Evolutionary conservation across 169 alveolate genomes (phyloP).

Genomic region (Plasmodium berghei): DNA sequence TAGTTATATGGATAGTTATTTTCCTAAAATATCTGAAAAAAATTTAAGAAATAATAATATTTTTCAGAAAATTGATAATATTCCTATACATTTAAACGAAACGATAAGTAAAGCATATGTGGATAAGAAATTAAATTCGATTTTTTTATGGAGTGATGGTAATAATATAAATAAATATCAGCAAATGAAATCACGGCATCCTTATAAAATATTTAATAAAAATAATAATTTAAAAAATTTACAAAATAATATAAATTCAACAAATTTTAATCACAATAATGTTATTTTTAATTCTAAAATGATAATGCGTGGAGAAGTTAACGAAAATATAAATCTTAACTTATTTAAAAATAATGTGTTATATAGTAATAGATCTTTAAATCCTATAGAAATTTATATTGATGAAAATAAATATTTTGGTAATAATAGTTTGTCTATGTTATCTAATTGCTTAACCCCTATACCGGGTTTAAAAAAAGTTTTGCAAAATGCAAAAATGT

Average conservation of each 20-base stretch:
- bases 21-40: constrained; percentile 25
- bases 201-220: neutral
- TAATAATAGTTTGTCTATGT: constrained; percentile 73
- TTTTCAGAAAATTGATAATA: constrained; percentile 11
- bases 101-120: constrained; percentile 30
- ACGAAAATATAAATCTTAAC: constrained; percentile 72
- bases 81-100: constrained; percentile 45
- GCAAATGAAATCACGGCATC: neutral
- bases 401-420: constrained; percentile 26
- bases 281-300: constrained; percentile 74
- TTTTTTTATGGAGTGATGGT: neutral
- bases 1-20: constrained; percentile 1
- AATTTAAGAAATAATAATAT: constrained; percentile 5
- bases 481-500: constrained; percentile 74
- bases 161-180: no score
- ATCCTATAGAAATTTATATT: constrained; percentile 76
- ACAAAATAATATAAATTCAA: neutral
- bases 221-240: constrained; percentile 1
- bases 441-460: constrained; percentile 78
- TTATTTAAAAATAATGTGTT: constrained; percentile 78
- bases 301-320: constrained; percentile 77
- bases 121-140: neutral
- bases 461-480: constrained; percentile 68
- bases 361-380: constrained; percentile 70
- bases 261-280: constrained; percentile 59